Conservation (phyloP, 306 rosid species). For the Hippophae gyantsensis region DNA sequence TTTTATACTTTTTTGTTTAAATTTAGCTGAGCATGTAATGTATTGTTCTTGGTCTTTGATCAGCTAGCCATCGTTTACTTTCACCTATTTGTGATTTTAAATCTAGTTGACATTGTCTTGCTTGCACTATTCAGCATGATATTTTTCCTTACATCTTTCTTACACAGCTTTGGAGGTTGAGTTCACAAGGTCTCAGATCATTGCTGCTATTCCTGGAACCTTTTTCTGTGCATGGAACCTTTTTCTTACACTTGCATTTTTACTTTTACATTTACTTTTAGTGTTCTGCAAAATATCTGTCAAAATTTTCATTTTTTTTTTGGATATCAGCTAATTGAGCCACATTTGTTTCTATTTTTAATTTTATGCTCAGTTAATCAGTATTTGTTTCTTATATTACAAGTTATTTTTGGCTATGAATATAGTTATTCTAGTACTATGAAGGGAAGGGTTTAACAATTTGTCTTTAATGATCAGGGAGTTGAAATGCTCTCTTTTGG, state of each 20-base stretch:
- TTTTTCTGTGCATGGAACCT: conserved; percentile 91
- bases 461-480: conserved; percentile 47
- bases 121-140: conserved; percentile 52
- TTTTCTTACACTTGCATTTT: conserved; percentile 49
- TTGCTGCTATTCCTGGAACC: conserved; percentile 90
- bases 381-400: too few relatives aligned
- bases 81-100: conserved; percentile 14
- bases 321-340: not conserved
- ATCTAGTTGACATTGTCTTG: conserved; percentile 40
- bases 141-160: conserved; percentile 49
- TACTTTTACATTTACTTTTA: not conserved
- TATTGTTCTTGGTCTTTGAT: not conserved
- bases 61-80: conserved; percentile 5
- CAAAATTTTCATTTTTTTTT: not conserved
- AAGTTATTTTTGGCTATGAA: too few relatives aligned
- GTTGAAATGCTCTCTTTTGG: conserved; percentile 99
- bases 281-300: not conserved
- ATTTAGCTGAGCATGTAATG: not conserved
- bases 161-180: conserved; percentile 92
- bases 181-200: conserved; percentile 83
- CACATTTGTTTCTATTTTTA: too few relatives aligned
- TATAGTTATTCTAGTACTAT: not conserved
- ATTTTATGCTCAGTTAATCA: too few relatives aligned
- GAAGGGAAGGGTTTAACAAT: conserved; percentile 10
- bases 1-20: not conserved